A percentile compares a stretch with the other conserved stretches of the same genome.
These are phyloP conservation scores for Aspergillus sp. DNA, from an alignment of 2,329 filamentous ascomycete species.

Conservation along the genomic window DNA sequence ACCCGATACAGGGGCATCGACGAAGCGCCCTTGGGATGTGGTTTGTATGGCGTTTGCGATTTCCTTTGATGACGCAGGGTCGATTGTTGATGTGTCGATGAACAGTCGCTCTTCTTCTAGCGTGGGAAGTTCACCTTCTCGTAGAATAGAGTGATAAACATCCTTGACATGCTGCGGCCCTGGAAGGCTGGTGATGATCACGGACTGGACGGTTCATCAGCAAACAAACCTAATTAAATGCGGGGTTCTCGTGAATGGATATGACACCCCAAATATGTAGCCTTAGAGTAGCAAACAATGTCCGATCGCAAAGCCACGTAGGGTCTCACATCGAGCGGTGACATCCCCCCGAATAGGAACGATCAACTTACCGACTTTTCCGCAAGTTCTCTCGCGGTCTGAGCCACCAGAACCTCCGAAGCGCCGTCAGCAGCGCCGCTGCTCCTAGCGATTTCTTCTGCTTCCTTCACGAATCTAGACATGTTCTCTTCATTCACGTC, in stretches of 20 bases:
- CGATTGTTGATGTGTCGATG: constrained; percentile 96
- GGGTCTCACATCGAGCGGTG: neutral
- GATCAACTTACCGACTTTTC: constrained; percentile 63
- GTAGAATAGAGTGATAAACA: constrained; percentile 77
- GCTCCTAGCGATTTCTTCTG: constrained; percentile 35
- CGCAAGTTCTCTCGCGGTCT: constrained; percentile 62
- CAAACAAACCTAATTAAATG: neutral
- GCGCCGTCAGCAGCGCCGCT: constrained; percentile 35
- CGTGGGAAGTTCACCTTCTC: constrained; percentile 53
- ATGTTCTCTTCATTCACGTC: constrained; percentile 64
- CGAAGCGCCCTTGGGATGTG: constrained; percentile 71
- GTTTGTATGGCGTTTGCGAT: constrained; percentile 71
- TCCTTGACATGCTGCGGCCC: constrained; percentile 83
- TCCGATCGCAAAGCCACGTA: neutral
- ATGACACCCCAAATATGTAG: neutral
- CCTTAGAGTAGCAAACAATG: neutral
- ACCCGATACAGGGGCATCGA: constrained; percentile 96
- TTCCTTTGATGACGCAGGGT: constrained; percentile 77
- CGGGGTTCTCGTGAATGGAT: neutral
- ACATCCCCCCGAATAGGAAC: neutral
- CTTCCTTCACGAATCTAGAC: constrained; percentile 59
- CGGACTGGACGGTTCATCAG: constrained; percentile 60
- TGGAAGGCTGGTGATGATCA: constrained; percentile 83
- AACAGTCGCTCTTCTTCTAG: constrained; percentile 69
- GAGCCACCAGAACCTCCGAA: constrained; percentile 57